phyloP scores from a whole-genome alignment of 2,329 filamentous ascomycete genomes.

The Daldinia sp. region DNA sequence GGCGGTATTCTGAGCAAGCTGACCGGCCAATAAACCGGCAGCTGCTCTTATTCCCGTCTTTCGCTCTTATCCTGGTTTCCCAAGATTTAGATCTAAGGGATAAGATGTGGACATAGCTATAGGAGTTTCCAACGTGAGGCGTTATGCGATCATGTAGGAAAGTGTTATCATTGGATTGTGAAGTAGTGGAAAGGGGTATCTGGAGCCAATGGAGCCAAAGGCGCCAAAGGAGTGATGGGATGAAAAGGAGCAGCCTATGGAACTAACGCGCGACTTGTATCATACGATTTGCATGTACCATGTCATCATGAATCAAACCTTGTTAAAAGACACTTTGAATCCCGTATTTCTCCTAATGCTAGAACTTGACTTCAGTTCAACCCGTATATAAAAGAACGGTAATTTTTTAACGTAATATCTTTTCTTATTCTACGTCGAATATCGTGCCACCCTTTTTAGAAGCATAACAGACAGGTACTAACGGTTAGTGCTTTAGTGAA shows the following conservation, averaged over 20 bases:
- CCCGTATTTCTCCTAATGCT: background rate
- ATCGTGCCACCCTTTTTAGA: too few relatives aligned
- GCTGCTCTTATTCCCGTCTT: constrained; percentile 1
- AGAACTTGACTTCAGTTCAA: background rate
- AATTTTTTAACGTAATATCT: background rate
- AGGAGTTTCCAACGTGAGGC: constrained; percentile 11
- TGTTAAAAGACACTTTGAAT: constrained; percentile 3
- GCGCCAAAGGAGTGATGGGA: constrained; percentile 19
- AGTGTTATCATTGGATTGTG: constrained; percentile 13
- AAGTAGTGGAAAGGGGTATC: constrained; percentile 9
- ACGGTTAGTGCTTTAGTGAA: too few relatives aligned
- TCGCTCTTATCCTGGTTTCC: constrained; percentile 1
- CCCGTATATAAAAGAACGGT: background rate
- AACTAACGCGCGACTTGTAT: constrained; percentile 32
- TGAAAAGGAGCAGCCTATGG: constrained; percentile 16
- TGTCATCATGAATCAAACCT: constrained; percentile 18
- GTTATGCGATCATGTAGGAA: constrained; percentile 20
- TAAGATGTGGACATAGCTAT: constrained; percentile 14
- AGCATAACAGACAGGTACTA: too few relatives aligned
- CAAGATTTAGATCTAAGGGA: constrained; percentile 1
- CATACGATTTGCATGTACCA: constrained; percentile 34
- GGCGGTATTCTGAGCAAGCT: constrained; percentile 56
- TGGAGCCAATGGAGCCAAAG: constrained; percentile 13
- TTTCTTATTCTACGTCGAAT: background rate
- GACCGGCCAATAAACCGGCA: constrained; percentile 40